Evolutionary conservation across 768 basidiomycete species (phyloP), one percentile per base, ranked within the genome.

Genomic region (Mycena floridula): DNA sequence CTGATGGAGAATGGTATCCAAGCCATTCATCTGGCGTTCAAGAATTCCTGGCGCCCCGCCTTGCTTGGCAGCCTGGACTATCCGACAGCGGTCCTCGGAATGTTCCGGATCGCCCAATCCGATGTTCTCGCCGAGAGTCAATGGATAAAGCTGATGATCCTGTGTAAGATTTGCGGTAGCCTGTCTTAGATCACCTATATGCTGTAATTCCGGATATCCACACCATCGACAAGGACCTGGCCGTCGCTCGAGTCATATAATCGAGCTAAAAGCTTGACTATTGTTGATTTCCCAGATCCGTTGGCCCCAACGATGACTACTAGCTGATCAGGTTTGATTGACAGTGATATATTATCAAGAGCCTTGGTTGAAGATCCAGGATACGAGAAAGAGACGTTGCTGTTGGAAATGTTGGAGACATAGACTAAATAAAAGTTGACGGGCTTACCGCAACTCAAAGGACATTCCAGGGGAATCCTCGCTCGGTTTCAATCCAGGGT

Each of bases 301-400:
- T 81, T 81, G 2, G 61, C 60, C 20, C 79, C 78, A 6, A 81
- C 79, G n/a, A 81, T 62, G 25, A 80, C 71, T n/a, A 76, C 70
- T 11, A 79, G 62, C 22, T 72, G 63, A 2, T 74, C 76, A 0
- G 72, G 57, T 15, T 66, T 58, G 41, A 81, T 70, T 3, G 49
- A 58, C 16, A 79, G 59, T 1, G 70, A 69, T 5, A 79, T 55
- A 18, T 64, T 53, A 7, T 57, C 53, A 13, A 78, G 46, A 3
- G 67, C 69, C 22, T 61, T 61, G 2, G 49, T 50, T 2, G 45
- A 60, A 40, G 59, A 61, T 18, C 65, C 69, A 0, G 77, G 77
- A 50, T 83, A 83, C 9, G 61, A 55, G 45, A 82, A 82, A 0
- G 61, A 61, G 0, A 81, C 67, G 40, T 79, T 54, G n/a, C 80